phyloP scores from a whole-genome alignment of 352 stramenopile species.

The Globisporangium cederbergense region DNA sequence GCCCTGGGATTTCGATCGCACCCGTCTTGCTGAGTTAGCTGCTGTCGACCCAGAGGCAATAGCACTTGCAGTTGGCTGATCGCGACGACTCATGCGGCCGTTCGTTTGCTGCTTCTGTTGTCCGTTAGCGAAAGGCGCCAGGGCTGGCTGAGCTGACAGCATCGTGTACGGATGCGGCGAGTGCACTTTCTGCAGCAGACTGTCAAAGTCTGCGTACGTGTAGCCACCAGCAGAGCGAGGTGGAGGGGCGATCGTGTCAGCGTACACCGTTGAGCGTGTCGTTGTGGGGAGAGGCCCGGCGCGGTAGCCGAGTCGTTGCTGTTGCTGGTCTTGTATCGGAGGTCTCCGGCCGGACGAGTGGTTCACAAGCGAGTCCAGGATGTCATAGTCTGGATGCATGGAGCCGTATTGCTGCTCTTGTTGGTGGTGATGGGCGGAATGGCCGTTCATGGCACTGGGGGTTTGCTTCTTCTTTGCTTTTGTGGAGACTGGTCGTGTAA shows the following conservation, averaged over 20 bases:
- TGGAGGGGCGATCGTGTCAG: neutral
- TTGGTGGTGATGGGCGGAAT: neutral
- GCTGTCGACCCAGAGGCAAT: neutral
- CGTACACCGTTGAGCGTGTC: neutral
- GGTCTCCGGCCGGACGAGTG: conserved; percentile 2
- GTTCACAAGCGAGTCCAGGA: conserved; percentile 37
- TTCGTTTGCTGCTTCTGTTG: conserved; percentile 10
- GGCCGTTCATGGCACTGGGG: neutral
- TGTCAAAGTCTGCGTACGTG: conserved; percentile 40
- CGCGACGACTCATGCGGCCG: conserved; percentile 2
- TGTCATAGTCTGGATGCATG: conserved; percentile 25
- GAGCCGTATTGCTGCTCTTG: neutral
- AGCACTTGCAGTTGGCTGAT: conserved; percentile 10
- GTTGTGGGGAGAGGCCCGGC: conserved; percentile 15
- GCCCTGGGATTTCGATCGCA: conserved; percentile 20
- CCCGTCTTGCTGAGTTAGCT: neutral
- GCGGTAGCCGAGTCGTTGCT: conserved; percentile 13
- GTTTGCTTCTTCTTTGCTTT: neutral
- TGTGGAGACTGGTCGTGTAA: neutral
- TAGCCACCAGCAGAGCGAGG: conserved; percentile 2
- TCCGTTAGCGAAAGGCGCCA: neutral
- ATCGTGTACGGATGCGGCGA: conserved; percentile 25
- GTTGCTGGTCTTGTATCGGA: conserved; percentile 20
- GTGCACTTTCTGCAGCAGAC: conserved; percentile 30
- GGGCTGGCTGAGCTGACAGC: conserved; percentile 15